Evolutionary conservation across 169 alveolate genomes (phyloP).

Genomic region (Cystoisospora suis): DNA sequence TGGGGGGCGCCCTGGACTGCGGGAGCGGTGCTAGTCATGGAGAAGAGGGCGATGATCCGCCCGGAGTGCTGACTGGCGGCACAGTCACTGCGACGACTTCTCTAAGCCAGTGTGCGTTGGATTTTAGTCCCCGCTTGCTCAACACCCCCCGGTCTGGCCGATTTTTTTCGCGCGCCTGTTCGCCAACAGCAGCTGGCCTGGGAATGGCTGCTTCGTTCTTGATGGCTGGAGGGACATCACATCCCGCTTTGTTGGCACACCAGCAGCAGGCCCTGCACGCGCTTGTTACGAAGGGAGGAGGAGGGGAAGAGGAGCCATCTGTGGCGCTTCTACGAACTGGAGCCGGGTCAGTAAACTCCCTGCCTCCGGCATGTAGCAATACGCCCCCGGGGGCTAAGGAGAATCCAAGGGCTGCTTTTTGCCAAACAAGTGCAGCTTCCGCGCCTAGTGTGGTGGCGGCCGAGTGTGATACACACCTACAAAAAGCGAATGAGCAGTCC

Average conservation of each 20-base stretch:
- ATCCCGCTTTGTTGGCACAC: background rate
- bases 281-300: background rate
- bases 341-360: too few species aligned
- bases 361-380: too few species aligned
- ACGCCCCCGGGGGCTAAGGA: too few species aligned
- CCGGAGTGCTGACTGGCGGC: too few species aligned
- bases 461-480: too few species aligned
- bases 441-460: too few species aligned
- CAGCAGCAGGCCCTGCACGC: background rate
- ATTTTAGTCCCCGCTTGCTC: conserved; percentile 21
- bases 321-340: too few species aligned
- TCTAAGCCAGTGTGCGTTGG: background rate
- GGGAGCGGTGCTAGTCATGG: too few species aligned
- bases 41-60: background rate
- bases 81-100: background rate
- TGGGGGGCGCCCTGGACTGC: background rate
- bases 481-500: too few species aligned
- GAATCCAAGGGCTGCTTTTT: too few species aligned
- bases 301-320: too few species aligned
- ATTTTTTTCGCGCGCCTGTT: background rate
- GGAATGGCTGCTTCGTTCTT: background rate
- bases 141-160: conserved; percentile 29
- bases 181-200: background rate
- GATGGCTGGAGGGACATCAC: background rate
- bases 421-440: too few species aligned